Evolutionary conservation across 2,329 filamentous ascomycete species (phyloP), one percentile per base, ranked within the genome.

Genomic region (Alternaria sp.): DNA sequence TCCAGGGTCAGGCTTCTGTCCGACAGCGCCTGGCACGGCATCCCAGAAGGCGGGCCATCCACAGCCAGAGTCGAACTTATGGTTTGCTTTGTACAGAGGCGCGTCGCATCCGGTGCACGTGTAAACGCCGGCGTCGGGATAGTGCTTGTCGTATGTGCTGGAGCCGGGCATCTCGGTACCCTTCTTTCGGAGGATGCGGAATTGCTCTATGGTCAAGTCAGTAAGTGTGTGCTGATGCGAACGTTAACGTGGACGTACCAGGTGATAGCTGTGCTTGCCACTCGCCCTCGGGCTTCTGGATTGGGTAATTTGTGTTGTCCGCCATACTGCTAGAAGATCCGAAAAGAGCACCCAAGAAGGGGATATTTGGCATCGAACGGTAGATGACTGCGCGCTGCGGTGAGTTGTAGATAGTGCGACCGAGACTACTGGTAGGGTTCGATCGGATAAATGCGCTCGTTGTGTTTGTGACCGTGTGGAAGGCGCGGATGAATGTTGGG

Each of bases 21-120:
- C 92, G 12, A 99, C 93, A 1, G 94, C 94, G 3, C 93, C 94
- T 0, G 95, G 94, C 53, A 99, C 88, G 67, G 91, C 94, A 80
- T 99, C 95, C 78, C 94, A 99, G 81, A 98, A 99, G 12, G 95
- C 95, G 0, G 95, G 95, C 95, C 95, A 99, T 63, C 95, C 95
- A 80, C 95, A 99, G 43, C 93, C 93, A 18, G 92, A 96, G 80
- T 92, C 92, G 86, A 99, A 99, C 80, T 99, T 99, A 81, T 97
- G 94, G 65, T 86, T 86, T 28, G 95, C 94, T 79, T 90, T 94
- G 87, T 99, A 99, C 18, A 99, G 88, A 5, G 95, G 94, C 8
- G 93, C 87, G 28, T 89, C 80, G 84, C 95, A 99, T 54, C 88
- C 95, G 18, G 92, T 92, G 81, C 95, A 99, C 46, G 85, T 89